Evolutionary conservation across 345 rosid species (phyloP).

Genomic region (Syzygium aromaticum): DNA sequence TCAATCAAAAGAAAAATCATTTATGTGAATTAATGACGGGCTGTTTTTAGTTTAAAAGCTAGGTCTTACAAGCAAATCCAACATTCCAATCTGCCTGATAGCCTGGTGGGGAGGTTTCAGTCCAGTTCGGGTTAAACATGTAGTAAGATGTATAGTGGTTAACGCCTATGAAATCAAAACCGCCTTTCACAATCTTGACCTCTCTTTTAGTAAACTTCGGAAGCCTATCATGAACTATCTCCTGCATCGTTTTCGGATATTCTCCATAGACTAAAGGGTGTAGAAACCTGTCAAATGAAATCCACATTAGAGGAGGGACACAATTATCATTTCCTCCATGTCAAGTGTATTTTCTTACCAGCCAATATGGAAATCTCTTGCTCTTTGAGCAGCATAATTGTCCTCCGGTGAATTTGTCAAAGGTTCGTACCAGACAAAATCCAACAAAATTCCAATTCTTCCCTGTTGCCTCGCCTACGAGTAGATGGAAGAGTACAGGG

Average conservation of each 20-base stretch:
- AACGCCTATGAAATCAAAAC: conserved; percentile 40
- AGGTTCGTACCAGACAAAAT: conserved; percentile 62
- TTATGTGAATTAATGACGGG: not conserved
- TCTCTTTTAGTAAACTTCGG: conserved; percentile 40
- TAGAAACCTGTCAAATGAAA: conserved; percentile 31
- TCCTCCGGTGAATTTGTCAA: conserved; percentile 42
- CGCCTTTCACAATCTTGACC: conserved; percentile 40
- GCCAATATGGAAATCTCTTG: conserved; percentile 67
- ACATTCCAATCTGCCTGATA: conserved; percentile 54
- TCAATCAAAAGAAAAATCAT: not conserved
- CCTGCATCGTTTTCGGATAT: conserved; percentile 55
- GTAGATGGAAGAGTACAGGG: not conserved
- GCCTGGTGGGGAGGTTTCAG: conserved; percentile 24
- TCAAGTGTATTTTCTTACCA: conserved; percentile 24
- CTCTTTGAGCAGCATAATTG: conserved; percentile 56
- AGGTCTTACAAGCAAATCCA: conserved; percentile 42
- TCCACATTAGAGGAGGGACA: not conserved
- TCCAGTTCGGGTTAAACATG: conserved; percentile 21
- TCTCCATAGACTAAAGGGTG: conserved; percentile 64
- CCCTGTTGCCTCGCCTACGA: conserved; percentile 40
- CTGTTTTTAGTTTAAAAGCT: not conserved
- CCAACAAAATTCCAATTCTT: conserved; percentile 53
- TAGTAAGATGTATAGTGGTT: conserved; percentile 52
- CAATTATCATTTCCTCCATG: not conserved
- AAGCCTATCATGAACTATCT: conserved; percentile 29